Base-by-base conservation (phyloP, 2,329 filamentous ascomycete genomes). In the Penicillium sp. region DNA sequence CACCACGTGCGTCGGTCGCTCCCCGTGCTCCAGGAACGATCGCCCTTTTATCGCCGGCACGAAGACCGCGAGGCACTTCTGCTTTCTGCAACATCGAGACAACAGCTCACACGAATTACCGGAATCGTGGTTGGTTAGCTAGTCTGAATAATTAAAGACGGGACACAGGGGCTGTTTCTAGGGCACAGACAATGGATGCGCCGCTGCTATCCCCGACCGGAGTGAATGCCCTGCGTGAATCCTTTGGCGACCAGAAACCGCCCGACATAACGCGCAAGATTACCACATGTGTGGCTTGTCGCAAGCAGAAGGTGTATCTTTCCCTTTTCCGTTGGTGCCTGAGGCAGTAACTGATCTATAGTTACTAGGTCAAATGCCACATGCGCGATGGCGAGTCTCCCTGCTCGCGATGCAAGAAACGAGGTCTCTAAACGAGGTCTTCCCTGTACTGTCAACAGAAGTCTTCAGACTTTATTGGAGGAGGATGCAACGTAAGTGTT, bases 301-400 rank as follows among this genome's bases (percentile, higher is more conserved):
- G 68, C 7, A 70, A 69, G 44, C 65, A 68, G 35, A 68, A 68
- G 55, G 64, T 66, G 18, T n/a, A n/a, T n/a, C n/a, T n/a, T n/a
- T n/a, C n/a, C n/a, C n/a, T n/a, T n/a, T n/a, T n/a, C n/a, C n/a
- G n/a, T n/a, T n/a, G n/a, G n/a, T n/a, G n/a, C n/a, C n/a, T n/a
- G n/a, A n/a, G n/a, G n/a, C n/a, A 15, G 31, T 15, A 4, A 23
- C 25, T 26, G 11, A 48, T 26, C 18, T 20, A 9, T n/a, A 2
- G n/a, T n/a, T n/a, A n/a, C n/a, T 40, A 69, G 69, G 70, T 76
- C 49, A 77, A 76, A 70, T 77, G 75, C 52, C 68, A 75, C 51
- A 77, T 77, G 73, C 57, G 61, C 44, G 68, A 72, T 53, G 66
- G 67, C 6, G 65, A 73, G 37, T 65, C 71, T 12, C 75, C 74